Evolutionary conservation across 1,284 basidiomycete genomes (phyloP).

Genomic region (Anthracocystis setariae): DNA sequence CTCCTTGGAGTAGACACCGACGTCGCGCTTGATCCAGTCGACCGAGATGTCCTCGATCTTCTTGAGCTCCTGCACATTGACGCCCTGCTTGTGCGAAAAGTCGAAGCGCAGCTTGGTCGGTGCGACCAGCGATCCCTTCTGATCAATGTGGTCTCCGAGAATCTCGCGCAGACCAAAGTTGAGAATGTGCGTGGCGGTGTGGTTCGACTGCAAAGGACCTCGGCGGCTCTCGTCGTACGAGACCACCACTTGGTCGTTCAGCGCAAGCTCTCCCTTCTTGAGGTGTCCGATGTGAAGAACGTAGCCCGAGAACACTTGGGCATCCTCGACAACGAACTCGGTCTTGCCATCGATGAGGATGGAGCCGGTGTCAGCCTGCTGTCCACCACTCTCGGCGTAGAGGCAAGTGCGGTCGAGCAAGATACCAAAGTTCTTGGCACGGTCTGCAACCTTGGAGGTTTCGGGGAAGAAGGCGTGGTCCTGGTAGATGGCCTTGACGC

Average conservation of each 20-base stretch:
- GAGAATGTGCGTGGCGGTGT: slow-evolving; percentile 98
- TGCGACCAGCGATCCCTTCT: slow-evolving; percentile 96
- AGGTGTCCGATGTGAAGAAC: slow-evolving; percentile 88
- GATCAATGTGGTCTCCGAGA: slow-evolving; percentile 95
- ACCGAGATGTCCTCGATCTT: slow-evolving; percentile 86
- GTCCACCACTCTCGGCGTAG: slow-evolving; percentile 96
- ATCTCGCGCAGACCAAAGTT: slow-evolving; percentile 92
- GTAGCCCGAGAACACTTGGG: slow-evolving; percentile 86
- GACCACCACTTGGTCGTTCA: slow-evolving; percentile 78
- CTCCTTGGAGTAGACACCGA: slow-evolving; percentile 88
- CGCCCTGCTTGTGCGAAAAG: slow-evolving; percentile 93
- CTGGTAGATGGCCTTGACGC: slow-evolving; percentile 86
- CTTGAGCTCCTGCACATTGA: slow-evolving; percentile 77
- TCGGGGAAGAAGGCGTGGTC: slow-evolving; percentile 76
- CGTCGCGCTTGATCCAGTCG: slow-evolving; percentile 90
- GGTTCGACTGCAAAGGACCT: slow-evolving; percentile 95
- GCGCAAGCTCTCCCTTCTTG: slow-evolving; percentile 78
- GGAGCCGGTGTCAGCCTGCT: slow-evolving; percentile 94
- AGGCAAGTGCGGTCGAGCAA: slow-evolving; percentile 95
- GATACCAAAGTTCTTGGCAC: slow-evolving; percentile 79
- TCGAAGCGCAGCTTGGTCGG: slow-evolving; percentile 96
- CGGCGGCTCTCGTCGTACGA: slow-evolving; percentile 83
- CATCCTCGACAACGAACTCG: slow-evolving; percentile 92
- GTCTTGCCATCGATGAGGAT: slow-evolving; percentile 90
- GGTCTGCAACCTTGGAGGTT: slow-evolving; percentile 67